These are phyloP conservation scores for Ceriops tagal DNA, from an alignment of 345 rosid genomes.

Conservation along the genomic window DNA sequence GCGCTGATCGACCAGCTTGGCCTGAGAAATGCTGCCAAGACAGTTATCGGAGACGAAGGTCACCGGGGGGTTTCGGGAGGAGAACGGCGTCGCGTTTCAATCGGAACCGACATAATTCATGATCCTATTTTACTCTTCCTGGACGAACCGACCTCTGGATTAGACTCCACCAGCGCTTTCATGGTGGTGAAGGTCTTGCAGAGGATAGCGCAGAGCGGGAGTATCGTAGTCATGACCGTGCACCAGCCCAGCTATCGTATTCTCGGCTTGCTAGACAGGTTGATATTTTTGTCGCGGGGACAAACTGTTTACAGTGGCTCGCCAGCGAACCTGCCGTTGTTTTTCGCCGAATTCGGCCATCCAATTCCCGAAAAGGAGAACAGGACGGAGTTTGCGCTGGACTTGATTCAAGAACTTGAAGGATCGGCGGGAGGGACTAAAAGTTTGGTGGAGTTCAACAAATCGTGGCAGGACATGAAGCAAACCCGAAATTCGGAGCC, in stretches of 20 bases:
- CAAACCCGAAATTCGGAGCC: conserved; percentile 30
- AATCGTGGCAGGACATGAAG: conserved; percentile 70
- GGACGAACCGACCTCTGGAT: conserved; percentile 93
- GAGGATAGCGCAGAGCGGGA: conserved; percentile 88
- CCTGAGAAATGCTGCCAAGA: conserved; percentile 73
- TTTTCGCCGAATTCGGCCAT: conserved; percentile 78
- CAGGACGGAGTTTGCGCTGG: conserved; percentile 79
- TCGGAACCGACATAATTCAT: conserved; percentile 85
- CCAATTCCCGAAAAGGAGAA: conserved; percentile 88
- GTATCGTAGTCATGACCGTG: conserved; percentile 86
- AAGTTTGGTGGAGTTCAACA: conserved; percentile 75
- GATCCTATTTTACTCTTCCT: conserved; percentile 84
- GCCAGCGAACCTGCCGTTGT: conserved; percentile 52
- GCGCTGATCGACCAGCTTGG: conserved; percentile 88
- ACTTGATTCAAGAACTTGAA: conserved; percentile 82
- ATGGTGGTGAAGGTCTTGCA: conserved; percentile 96
- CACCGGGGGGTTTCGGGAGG: conserved; percentile 96
- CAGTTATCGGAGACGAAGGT: conserved; percentile 91
- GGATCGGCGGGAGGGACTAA: conserved; percentile 77
- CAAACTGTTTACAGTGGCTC: conserved; percentile 92
- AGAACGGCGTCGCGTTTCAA: conserved; percentile 85
- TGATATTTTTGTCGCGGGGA: conserved; percentile 80
- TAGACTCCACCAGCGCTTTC: conserved; percentile 90
- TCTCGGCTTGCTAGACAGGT: conserved; percentile 68
- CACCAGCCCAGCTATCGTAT: conserved; percentile 94